Evolutionary conservation across 2,329 filamentous ascomycete species (phyloP), one percentile per base, ranked within the genome.

Genomic region (Trichoderma arundinaceum): DNA sequence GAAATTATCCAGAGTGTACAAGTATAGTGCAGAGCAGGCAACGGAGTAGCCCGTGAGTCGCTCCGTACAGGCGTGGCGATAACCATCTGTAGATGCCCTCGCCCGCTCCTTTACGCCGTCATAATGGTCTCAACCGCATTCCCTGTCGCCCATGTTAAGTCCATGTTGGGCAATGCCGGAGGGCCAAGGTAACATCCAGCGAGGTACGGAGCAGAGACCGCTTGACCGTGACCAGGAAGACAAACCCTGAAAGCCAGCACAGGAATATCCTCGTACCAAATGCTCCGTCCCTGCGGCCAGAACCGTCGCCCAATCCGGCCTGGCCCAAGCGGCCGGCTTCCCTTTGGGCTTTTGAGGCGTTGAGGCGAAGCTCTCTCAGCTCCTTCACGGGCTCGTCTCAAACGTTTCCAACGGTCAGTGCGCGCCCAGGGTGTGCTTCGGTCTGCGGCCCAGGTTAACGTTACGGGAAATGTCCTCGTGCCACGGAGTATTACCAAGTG

Each of bases 311-410:
- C 17, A 15, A 15, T 17, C 57, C 58, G 58, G 58, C 19, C 32
- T 41, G 39, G 17, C 22, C 39, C 41, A 58, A 58, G 12, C 58
- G 19, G 35, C 58, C 58, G 58, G 58, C 39, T 43, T 19, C 17
- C n/a, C 44, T 15, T 53, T 33, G 53, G 59, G 59, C 33, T 53
- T 22, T 15, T 59, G 22, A 33, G 35, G 59, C 59, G 39, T 62
- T 51, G 49, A 53, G 59, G 59, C 59, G 46, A 61, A 53, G 48
- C 59, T 15, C 59, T 43, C 48, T 53, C 59, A 62, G 49, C 48
- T 53, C 28, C 22, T 35, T 13, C 48, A 62, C 44, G 22, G 12
- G 22, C 22, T 17, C 58, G n/a, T 43, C 39, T 41, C 59, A 62
- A 38, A 12, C 38, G n/a, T 7, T 39, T 53, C 49, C 35, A 28